Evolutionary conservation across 176 grass and related monocot genomes (phyloP).

Genomic region (maize (Zea mays)): Zm-B73-REFERENCE-NAM-5.0 NC_050103.1:172366501-172367000

Average conservation of each 20-base stretch:
- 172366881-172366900: background rate
- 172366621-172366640: background rate
- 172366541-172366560: slow-evolving; percentile 39
- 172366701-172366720: background rate
- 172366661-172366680: slow-evolving; percentile 13
- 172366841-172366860: background rate
- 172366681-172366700: background rate
- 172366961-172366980: background rate
- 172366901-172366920: background rate
- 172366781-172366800: background rate
- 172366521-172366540: slow-evolving; percentile 9
- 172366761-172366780: no score
- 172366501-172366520: no score
- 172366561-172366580: slow-evolving; percentile 30
- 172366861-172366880: background rate
- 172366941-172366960: slow-evolving; percentile 1
- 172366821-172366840: background rate
- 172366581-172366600: slow-evolving; percentile 4
- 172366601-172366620: background rate
- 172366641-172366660: background rate
- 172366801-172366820: background rate
- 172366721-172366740: no score
- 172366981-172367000: background rate
- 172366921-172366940: no score
- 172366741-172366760: no score